Evolutionary conservation across 495 filamentous ascomycete genomes (phyloP).

Genomic region (Trichoderma parareesei): DNA sequence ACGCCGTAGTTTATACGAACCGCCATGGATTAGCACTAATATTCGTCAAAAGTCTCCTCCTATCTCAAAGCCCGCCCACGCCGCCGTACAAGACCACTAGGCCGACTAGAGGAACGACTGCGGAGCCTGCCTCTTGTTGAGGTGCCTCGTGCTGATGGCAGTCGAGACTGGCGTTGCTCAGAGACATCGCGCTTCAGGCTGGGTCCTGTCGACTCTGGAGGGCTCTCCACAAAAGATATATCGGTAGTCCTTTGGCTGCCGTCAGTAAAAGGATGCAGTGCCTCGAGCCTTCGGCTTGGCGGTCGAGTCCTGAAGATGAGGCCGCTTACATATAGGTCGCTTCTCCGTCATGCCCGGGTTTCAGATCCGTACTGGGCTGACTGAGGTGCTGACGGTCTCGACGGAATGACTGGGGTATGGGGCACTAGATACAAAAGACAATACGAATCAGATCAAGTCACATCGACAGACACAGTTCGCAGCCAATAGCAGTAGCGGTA

Average conservation of each 20-base stretch:
- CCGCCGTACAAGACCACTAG: conserved; percentile 40
- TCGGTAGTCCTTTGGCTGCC: conserved; percentile 72
- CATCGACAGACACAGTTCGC: neutral
- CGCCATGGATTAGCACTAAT: neutral
- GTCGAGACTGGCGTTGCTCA: conserved; percentile 32
- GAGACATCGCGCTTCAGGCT: conserved; percentile 42
- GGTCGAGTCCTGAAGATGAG: neutral
- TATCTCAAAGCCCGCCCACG: conserved; percentile 30
- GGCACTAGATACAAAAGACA: conserved; percentile 25
- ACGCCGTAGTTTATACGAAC: neutral
- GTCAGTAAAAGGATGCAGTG: conserved; percentile 19
- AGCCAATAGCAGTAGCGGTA: neutral
- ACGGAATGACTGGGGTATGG: conserved; percentile 59
- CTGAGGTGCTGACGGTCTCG: conserved; percentile 44
- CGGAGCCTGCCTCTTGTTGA: conserved; percentile 28
- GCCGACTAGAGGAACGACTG: conserved; percentile 26
- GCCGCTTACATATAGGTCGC: conserved; percentile 76
- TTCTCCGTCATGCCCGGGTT: conserved; percentile 41
- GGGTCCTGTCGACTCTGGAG: conserved; percentile 60
- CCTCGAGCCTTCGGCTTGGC: neutral
- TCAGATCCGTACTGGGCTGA: conserved; percentile 27
- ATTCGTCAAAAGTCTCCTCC: conserved; percentile 6
- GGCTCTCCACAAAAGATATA: conserved; percentile 88
- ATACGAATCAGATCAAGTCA: neutral
- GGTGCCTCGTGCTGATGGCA: conserved; percentile 34